Base-by-base conservation (phyloP, 371 early-diverging fungal species). In the Mortierella sp. region DNA sequence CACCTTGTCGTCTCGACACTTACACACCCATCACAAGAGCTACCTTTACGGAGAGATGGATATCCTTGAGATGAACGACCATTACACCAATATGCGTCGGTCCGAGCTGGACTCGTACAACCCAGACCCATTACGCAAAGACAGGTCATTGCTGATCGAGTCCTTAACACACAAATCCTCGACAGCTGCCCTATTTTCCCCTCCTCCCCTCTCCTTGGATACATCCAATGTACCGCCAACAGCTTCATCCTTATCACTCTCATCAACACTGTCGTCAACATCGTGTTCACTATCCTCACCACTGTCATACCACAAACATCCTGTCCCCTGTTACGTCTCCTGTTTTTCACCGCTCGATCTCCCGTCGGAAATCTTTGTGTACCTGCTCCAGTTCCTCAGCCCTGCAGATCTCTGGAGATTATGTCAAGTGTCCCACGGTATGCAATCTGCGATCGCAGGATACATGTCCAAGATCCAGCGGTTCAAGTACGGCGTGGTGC, bases 341-440 rank as follows among this genome's bases (percentile, higher is more conserved):
- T 74, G 69, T 46, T 74, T 74, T 19, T 74, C 74, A 9, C 74
- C 74, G 10, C 56, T 68, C 41, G 69, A 68, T 18, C 54, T 74
- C 9, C 74, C 74, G 0, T 52, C 48, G 1, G 74, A 68, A 7
- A 57, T 74, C 34, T 64, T 74, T 60, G 45, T 74, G 10, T 64
- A 21, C n/a, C 30, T 74, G 1, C 53, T 74, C 34, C 49, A 61
- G 24, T 74, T 61, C 24, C 58, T 74, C 24, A 57, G 54, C 19
- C 74, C 74, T 2, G 56, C 50, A 6, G 74, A 74, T 58, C 53
- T 74, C 4, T 74, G 74, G 74, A 58, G 56, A 31, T 52, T 74
- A 3, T 64, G 64, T 30, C 69, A 68, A 48, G 68, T 53, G 2
- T 74, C 74, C 6, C 49, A 58, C 1, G 47, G 57, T 24, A 74